Evolutionary conservation across 805 yeast species (phyloP), one percentile per base, ranked within the genome.

Genomic region (Scheffersomyces spartinae): DNA sequence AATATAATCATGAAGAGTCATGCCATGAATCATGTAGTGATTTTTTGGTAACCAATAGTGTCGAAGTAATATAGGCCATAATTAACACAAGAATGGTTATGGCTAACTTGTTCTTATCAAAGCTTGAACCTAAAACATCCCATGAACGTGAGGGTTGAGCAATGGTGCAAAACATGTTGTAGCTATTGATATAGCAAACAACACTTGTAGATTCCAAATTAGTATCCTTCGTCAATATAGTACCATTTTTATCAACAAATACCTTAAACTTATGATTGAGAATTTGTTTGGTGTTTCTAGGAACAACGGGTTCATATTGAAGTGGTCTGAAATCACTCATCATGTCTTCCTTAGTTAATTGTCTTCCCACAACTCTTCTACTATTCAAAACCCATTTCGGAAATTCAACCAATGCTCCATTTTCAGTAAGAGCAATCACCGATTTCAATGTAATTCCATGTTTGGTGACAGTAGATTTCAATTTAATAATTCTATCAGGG

Each of bases 131-230:
- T 46, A 88, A 61, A 26, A 71, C 60, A 52, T 88, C 98, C 51
- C 82, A 86, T 20, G 83, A 81, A 21, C 70, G 69, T 0, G 95
- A 82, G 1, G 97, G 95, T 26, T 78, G 68, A 10, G 80, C 63
- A 29, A 72, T 61, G 0, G 93, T 76, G 42, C 86, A 81, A 54
- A 81, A 86, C 5, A 79, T 47, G 43, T 83, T 93, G 23, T 62
- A 49, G 15, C 42, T 33, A 11, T 78, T 82, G 23, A 72, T 52
- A 18, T 67, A 60, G 33, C 91, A 74, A 1, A 81, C 68, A 11
- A 82, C 61, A 2, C 78, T 62, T 0, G 96, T 85, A 2, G 94
- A 81, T 51, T 88, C 97, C 26, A 85, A 56, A 20, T 69, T 64
- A 0, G 96, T 80, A 2, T 55, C 53, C 28, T 35, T 40, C n/a